Evolutionary conservation across 2,329 filamentous ascomycete genomes (phyloP), one percentile per base, ranked within the genome.

Genomic region (Cladophialophora yegresii): DNA sequence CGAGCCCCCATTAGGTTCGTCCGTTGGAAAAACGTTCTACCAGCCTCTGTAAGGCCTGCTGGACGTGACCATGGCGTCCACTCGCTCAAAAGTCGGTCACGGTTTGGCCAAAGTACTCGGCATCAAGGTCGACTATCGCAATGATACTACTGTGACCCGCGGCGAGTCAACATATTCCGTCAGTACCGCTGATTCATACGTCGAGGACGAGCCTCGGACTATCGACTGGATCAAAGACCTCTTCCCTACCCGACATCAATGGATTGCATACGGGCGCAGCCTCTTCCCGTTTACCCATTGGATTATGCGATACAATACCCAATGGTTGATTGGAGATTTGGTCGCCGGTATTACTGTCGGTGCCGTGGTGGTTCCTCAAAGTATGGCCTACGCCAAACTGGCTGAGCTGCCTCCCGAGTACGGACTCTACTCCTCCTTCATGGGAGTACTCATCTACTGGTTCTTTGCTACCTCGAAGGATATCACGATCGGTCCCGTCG

Each of bases 391-490:
- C 77, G 93, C 93, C 32, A 82, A 88, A 66, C 83, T 98, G 28
- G 93, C 93, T 51, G 84, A 88, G 66, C 83, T 98, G n/a, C 83
- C 86, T 0, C 85, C 89, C 5, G 84, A 98, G 74, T 98, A 88
- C 73, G 93, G 93, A 58, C 84, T 98, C 0, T 96, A 96, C 78
- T 95, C 93, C 0, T 97, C 93, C 0, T 98, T 99, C 75, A 95
- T 97, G 84, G 95, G 93, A 57, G 93, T 96, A 16, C 77, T 96
- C 67, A 83, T 96, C 66, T 99, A 99, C 78, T 98, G 93, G 93
- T 90, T 97, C 74, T 98, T 98, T 73, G 95, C 93, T 36, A 99
- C 95, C 0, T 97, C 93, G 13, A 99, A 98, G 75, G 93, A 99
- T 77, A 98, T 99, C 73, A 97, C 93, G 9, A 98, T 98, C 62